A percentile compares a stretch with the other conserved stretches of the same genome.
These are phyloP conservation scores for Sutorius australiensis DNA, from an alignment of 768 basidiomycete species.

Conservation along the genomic window DNA sequence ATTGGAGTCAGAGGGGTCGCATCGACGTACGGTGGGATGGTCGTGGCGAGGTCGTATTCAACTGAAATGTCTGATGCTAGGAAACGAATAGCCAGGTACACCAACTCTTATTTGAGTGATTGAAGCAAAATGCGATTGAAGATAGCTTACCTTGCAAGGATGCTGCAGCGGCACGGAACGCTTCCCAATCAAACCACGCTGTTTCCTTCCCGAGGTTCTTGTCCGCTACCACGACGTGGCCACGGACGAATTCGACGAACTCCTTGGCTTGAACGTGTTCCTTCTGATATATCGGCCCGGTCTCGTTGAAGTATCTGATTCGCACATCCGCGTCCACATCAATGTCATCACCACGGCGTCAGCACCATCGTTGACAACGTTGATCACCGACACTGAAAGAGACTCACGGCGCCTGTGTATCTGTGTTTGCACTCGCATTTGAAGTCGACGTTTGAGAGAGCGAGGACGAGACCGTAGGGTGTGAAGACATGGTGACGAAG, in stretches of 20 bases:
- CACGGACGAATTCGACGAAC: conserved; percentile 3
- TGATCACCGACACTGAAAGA: neutral
- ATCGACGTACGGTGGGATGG: neutral
- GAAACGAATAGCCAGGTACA: neutral
- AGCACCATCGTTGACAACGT: neutral
- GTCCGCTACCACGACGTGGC: neutral
- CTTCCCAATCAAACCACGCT: conserved; percentile 1
- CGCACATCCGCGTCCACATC: neutral
- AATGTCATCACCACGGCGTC: neutral
- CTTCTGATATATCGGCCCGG: conserved; percentile 2
- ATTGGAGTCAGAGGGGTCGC: neutral
- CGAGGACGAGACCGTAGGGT: neutral
- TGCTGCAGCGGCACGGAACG: neutral
- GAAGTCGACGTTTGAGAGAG: neutral
- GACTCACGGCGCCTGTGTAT: neutral
- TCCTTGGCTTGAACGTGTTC: conserved; percentile 4
- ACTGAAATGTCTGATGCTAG: neutral
- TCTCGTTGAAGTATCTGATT: conserved; percentile 10
- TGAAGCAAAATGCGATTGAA: neutral
- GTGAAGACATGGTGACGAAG: neutral
- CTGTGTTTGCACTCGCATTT: neutral
- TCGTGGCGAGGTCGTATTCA: neutral
- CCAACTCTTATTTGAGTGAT: neutral
- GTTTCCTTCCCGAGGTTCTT: neutral
- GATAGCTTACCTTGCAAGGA: neutral